These are phyloP conservation scores for Fraxinus xanthoxyloides DNA, from an alignment of 305 asterid genomes.

Conservation along the genomic window DNA sequence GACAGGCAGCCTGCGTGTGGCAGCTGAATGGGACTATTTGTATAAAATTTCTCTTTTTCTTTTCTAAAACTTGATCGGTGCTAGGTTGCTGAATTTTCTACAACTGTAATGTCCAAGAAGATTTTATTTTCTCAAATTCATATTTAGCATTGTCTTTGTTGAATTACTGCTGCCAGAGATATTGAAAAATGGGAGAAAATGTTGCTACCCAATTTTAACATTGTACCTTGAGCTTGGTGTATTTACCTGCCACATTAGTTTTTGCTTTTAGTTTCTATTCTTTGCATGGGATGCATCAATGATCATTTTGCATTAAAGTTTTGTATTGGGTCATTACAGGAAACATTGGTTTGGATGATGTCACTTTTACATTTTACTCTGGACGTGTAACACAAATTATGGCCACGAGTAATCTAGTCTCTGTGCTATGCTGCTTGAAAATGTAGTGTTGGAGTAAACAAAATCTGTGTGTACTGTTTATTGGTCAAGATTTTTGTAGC, in stretches of 20 bases:
- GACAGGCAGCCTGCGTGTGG: constrained; percentile 5
- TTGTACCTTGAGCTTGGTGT: not conserved
- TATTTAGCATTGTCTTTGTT: not conserved
- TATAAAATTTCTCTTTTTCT: not conserved
- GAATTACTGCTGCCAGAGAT: not conserved
- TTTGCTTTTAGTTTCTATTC: not conserved
- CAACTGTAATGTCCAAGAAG: not conserved
- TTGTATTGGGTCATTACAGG: not conserved
- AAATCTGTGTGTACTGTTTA: not conserved
- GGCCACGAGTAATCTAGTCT: not conserved
- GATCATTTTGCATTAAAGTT: not conserved
- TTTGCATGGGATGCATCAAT: not conserved
- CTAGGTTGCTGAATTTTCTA: not conserved
- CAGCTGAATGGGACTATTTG: not conserved
- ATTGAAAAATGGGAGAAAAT: not conserved
- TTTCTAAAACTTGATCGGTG: not conserved
- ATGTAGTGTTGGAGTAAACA: not conserved
- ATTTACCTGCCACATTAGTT: not conserved
- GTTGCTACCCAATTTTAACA: not conserved
- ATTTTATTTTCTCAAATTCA: not conserved
- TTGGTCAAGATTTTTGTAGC: not conserved
- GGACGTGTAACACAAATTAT: not conserved
- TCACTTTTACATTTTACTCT: not conserved
- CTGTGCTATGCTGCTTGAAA: not conserved
- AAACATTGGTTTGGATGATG: not conserved